Base-by-base conservation (phyloP, 805 yeast species). In the Starmerella roubikii region DNA sequence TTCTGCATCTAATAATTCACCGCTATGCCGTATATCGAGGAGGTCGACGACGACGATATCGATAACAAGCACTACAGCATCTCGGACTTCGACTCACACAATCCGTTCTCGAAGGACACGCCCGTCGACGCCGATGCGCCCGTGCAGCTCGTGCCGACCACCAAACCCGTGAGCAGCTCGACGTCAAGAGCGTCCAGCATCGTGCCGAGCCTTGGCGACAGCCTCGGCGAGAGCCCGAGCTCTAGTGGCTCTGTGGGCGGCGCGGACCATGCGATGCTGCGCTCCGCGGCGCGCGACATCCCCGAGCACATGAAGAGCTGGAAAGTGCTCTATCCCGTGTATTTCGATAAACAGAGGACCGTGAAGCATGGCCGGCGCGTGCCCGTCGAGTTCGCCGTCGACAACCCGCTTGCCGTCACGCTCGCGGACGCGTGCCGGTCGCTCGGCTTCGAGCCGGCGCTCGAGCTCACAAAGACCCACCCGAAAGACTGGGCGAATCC, bases 401-500 rank as follows among this genome's bases (percentile, higher is more conserved):
- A 67, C 39, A 85, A 85, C 58, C 98, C 98, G 5, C 63, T 88
- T 47, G 96, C 94, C 1, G 76, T 76, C 53, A 74, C 80, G 4
- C 68, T 88, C 17, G 69, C 78, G 10, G 93, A 84, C 50, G 96
- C 94, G 7, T 54, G 59, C 36, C 16, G 68, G 68, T 31, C 51
- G 13, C 39, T 61, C 20, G 62, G 66, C 24, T 37, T 54, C 33
- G 55, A 54, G 26, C 45, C 54, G 4, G 58, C 60, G 18, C 49
- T 57, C 30, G 68, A 37, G 67, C 71, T 88, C 44, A 83, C 79
- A 43, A 91, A 85, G 62, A 60, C 79, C 1, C 98, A 88, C 60
- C 97, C 97, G 11, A 94, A 86, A 58, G 97, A 88, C 60, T 91
- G 78, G 70, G 93, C 97, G 48, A 88, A 88, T 55, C 93, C 96